These are phyloP conservation scores for Penicillium sp. DNA, from an alignment of 2,329 filamentous ascomycete genomes.

Conservation along the genomic window DNA sequence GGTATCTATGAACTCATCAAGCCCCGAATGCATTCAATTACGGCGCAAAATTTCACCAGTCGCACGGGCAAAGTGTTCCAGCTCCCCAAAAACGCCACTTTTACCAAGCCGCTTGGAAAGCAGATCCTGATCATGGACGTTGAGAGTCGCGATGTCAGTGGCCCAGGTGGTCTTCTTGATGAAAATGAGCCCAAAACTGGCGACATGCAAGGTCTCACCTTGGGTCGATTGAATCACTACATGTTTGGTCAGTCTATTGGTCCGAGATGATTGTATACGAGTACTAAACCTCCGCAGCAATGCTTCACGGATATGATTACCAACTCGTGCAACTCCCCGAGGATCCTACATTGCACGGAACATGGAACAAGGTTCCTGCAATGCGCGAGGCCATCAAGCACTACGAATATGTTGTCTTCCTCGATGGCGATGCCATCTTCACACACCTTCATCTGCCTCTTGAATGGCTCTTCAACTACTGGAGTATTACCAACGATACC, in stretches of 20 bases:
- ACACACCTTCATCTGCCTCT: constrained; percentile 50
- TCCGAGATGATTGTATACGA: background rate
- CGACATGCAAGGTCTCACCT: background rate
- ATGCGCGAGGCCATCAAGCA: constrained; percentile 19
- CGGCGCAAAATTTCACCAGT: background rate
- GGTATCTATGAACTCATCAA: background rate
- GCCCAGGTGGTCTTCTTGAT: background rate
- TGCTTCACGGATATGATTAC: background rate
- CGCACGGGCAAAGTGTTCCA: background rate
- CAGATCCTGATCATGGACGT: background rate
- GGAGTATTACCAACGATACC: background rate
- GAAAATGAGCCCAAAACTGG: background rate
- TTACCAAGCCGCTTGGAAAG: background rate
- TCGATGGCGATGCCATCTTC: constrained; percentile 53
- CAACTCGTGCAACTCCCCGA: background rate
- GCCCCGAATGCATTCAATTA: background rate
- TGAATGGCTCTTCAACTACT: constrained; percentile 51
- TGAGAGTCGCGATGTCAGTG: background rate
- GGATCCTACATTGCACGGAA: background rate
- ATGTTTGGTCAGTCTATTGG: background rate
- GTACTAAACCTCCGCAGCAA: background rate
- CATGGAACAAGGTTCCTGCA: background rate
- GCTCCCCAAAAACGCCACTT: background rate
- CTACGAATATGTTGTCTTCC: constrained; percentile 50
- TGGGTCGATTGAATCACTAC: background rate